A percentile compares a stretch with the other conserved stretches of the same genome.
These are phyloP conservation scores for Diddensiella santjacobensis DNA, from an alignment of 805 yeast species.

Conservation along the genomic window DNA sequence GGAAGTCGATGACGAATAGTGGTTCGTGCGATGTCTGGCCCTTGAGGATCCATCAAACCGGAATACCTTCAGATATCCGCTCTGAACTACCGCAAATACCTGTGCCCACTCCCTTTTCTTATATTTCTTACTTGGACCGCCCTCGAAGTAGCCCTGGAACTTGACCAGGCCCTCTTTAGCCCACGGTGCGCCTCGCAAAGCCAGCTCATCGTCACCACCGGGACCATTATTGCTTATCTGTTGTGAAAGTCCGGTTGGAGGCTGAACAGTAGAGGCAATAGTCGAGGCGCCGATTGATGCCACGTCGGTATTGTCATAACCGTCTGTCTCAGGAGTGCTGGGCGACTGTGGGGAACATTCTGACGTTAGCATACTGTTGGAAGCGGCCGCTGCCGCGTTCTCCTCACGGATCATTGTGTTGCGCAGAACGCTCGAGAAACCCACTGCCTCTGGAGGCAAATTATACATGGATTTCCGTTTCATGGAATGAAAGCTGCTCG, in stretches of 20 bases:
- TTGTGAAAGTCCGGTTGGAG: neutral
- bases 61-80: constrained; percentile 49
- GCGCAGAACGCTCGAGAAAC: constrained; percentile 28
- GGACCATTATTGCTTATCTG: neutral
- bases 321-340: neutral
- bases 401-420: constrained; percentile 27
- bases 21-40: neutral
- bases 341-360: neutral
- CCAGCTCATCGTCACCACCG: constrained; percentile 40
- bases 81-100: constrained; percentile 59
- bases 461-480: constrained; percentile 13
- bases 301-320: constrained; percentile 4
- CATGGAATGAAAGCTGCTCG: neutral
- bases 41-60: constrained; percentile 18
- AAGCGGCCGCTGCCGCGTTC: constrained; percentile 9
- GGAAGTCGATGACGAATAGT: neutral
- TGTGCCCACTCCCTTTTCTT: constrained; percentile 40
- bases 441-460: constrained; percentile 18
- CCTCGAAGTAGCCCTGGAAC: constrained; percentile 28
- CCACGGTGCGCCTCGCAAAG: constrained; percentile 71
- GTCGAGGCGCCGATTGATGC: constrained; percentile 4
- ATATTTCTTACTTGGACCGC: constrained; percentile 16
- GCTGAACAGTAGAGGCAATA: constrained; percentile 2
- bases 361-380: constrained; percentile 1
- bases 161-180: constrained; percentile 63